Conservation (phyloP, 2,329 filamentous ascomycete species). For the Colletotrichum musae region DNA sequence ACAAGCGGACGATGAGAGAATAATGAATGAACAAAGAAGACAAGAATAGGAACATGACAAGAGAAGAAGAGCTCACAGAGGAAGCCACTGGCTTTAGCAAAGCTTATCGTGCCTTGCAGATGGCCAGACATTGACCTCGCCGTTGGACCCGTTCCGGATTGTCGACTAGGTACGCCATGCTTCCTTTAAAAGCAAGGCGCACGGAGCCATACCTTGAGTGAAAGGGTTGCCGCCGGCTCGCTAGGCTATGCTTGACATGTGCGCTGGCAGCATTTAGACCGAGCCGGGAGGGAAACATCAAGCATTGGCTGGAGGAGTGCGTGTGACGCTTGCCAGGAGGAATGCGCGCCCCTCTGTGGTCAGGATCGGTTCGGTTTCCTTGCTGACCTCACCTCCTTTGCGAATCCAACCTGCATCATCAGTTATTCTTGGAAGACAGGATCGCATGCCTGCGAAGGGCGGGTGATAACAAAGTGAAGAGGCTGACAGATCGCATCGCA, state of each 20-base stretch:
- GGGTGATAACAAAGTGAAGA: constrained; percentile 8
- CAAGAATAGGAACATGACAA: constrained; percentile 6
- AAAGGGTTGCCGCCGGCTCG: constrained; percentile 29
- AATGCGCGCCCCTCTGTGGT: constrained; percentile 24
- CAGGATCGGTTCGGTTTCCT: constrained; percentile 13
- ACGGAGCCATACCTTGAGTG: constrained; percentile 36
- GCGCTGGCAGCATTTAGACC: constrained; percentile 31
- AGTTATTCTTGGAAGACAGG: not conserved
- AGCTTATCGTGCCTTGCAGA: constrained; percentile 40
- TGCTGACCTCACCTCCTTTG: constrained; percentile 39
- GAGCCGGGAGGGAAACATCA: constrained; percentile 22
- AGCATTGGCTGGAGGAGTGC: constrained; percentile 30
- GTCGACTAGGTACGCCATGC: constrained; percentile 30
- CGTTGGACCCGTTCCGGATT: constrained; percentile 32
- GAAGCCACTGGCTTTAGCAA: constrained; percentile 33
- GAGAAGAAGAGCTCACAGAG: constrained; percentile 15
- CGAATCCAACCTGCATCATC: constrained; percentile 2
- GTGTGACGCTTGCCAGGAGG: constrained; percentile 36
- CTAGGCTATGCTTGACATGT: constrained; percentile 39
- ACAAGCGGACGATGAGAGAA: constrained; percentile 13
- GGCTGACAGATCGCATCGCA: not conserved
- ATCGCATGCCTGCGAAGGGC: constrained; percentile 1
- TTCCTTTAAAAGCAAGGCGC: constrained; percentile 27
- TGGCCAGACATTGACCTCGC: constrained; percentile 40
- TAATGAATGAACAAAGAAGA: constrained; percentile 24